Evolutionary conservation across 2,329 filamentous ascomycete species (phyloP).

Genomic region (Colletotrichum sp.): DNA sequence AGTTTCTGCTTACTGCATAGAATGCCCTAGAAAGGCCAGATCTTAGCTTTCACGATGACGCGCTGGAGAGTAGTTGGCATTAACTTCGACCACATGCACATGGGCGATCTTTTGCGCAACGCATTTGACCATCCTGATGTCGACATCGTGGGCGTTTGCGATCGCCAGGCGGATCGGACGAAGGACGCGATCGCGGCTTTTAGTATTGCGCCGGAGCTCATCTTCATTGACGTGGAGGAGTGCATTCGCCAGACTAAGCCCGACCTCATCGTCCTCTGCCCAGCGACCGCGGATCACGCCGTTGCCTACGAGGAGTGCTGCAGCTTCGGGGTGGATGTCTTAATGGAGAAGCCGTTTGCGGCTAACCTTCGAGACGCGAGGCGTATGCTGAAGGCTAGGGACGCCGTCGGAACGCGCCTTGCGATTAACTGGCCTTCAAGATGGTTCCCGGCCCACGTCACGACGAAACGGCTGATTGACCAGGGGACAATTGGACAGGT

Average conservation of each 20-base stretch:
- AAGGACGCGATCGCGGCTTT: neutral
- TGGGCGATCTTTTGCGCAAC: neutral
- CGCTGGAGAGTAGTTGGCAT: neutral
- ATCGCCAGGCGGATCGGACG: neutral
- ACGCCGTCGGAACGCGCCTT: neutral
- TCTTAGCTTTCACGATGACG: neutral
- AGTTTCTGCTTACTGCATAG: accelerated
- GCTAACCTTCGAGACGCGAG: neutral
- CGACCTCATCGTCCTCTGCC: neutral
- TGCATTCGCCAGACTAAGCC: neutral
- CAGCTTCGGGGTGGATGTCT: neutral
- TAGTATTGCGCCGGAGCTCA: neutral
- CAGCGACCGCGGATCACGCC: neutral
- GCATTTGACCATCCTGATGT: neutral
- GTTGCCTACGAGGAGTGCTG: neutral
- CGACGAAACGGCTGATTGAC: neutral
- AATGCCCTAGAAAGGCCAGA: accelerated
- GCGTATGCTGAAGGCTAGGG: neutral
- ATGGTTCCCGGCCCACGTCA: neutral
- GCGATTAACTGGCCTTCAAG: neutral
- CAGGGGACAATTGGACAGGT: neutral
- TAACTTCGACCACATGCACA: neutral
- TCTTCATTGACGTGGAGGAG: neutral
- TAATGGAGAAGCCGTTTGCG: neutral
- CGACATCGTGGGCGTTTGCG: neutral